Evolutionary conservation across 2,329 filamentous ascomycete species (phyloP).

Genomic region (Bipolaris zeicola): DNA sequence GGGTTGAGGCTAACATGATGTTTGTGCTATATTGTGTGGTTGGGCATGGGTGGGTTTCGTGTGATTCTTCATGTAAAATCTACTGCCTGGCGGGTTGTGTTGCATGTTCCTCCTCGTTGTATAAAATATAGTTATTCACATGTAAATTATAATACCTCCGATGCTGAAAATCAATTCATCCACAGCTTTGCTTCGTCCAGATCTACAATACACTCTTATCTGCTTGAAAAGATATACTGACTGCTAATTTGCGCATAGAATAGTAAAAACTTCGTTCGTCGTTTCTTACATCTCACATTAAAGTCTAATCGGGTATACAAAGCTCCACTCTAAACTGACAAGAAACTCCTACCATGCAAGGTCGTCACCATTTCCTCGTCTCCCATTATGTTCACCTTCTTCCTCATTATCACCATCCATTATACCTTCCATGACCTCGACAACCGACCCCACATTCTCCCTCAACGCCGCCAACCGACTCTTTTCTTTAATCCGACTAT

Average conservation of each 20-base stretch:
- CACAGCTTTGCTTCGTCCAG: too few species aligned
- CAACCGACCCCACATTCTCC: conserved; percentile 32
- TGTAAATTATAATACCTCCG: too few species aligned
- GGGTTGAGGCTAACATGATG: too few species aligned
- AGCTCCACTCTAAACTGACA: not conserved
- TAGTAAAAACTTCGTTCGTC: not conserved
- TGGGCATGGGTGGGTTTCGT: too few species aligned
- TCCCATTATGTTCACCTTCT: not conserved
- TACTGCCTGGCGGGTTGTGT: too few species aligned
- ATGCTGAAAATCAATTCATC: too few species aligned
- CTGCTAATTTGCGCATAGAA: not conserved
- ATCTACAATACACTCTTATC: too few species aligned
- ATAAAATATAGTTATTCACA: too few species aligned
- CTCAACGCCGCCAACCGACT: conserved; percentile 30
- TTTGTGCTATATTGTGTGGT: too few species aligned
- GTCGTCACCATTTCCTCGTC: not conserved
- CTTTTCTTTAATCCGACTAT: conserved; percentile 71
- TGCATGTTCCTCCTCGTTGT: too few species aligned
- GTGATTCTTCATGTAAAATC: too few species aligned
- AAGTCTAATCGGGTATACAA: not conserved
- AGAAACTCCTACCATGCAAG: not conserved
- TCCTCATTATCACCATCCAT: conserved; percentile 1
- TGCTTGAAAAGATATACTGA: not conserved
- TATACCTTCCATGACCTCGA: conserved; percentile 35
- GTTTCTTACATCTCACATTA: not conserved